Evolutionary conservation across 163 green algal genomes (phyloP), one percentile per base, ranked within the genome.

Genomic region (Chlamydomonas reinhardtii): DNA sequence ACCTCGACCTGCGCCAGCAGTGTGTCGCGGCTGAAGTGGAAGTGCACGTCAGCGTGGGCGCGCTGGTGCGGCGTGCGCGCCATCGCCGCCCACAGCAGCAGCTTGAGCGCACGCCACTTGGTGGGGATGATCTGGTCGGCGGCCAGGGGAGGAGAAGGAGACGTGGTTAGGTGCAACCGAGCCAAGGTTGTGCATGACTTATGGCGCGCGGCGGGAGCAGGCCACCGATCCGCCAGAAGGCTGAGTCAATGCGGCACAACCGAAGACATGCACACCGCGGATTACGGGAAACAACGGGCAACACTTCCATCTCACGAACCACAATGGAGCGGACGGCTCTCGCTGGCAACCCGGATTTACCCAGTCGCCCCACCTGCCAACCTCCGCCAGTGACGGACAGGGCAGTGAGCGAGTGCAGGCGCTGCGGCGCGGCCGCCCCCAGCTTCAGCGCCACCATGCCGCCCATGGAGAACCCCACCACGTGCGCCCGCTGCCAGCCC

Each of bases 401-500:
- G 25, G 16, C 64, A n/a, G 77, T 85, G 65, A 85, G 66, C 20
- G 66, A 76, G 19, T 29, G 31, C 43, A 86, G 25, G n/a, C 79
- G 54, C n/a, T 86, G 17, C 19, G 79, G 79, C 0, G 61, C 54
- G 29, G 17, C 25, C 19, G 54, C 69, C 8, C 52, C 79, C 20
- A 86, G 79, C 73, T 89, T 89, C 25, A 71, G 82, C 0, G 91
- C 90, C 8, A 95, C 77, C 93, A 96, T 96, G 61, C 77, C 92
- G 12, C 93, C 93, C 93, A 96, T 95, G 70, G 76, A 88, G 85
- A 94, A 93, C 2, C 93, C 93, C 29, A 96, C 85, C 43, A 96
- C 79, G 80, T 96, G 93, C 12, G 91, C 93, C 4, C 54, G 29
- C 0, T 71, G 73, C 93, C 93, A 96, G 4, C 84, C 48, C 34